Evolutionary conservation across 23 red algal species (phyloP).

Genomic region (Gracilaria gracilis): DNA sequence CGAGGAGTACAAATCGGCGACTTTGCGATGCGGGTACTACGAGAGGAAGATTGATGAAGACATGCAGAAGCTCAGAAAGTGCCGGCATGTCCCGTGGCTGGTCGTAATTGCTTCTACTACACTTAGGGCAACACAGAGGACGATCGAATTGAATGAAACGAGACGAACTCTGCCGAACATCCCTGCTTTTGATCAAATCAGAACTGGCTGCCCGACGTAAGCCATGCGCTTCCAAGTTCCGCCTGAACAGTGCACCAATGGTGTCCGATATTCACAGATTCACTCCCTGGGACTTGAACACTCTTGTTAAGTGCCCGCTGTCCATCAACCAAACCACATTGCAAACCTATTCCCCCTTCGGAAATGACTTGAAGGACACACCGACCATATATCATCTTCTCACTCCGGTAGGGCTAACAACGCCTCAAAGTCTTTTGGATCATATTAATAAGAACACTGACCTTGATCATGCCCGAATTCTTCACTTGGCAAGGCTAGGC

Average conservation of each 20-base stretch:
- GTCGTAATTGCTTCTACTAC: too few relatives aligned
- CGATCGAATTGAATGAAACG: too few relatives aligned
- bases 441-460: constrained; percentile 2
- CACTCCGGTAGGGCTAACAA: background rate
- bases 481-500: background rate
- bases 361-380: background rate
- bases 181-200: too few relatives aligned
- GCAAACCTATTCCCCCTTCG: background rate
- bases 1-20: too few relatives aligned
- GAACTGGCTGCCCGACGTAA: too few relatives aligned
- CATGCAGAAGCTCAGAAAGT: too few relatives aligned
- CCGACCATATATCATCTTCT: constrained; percentile 13
- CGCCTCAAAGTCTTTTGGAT: background rate
- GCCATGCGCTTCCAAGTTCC: background rate
- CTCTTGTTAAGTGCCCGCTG: background rate
- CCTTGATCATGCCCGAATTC: background rate
- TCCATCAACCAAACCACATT: constrained; percentile 4
- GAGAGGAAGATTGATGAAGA: too few relatives aligned
- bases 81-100: too few relatives aligned
- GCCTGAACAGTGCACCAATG: background rate
- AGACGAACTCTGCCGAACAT: too few relatives aligned
- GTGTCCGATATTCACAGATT: background rate
- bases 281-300: constrained; percentile 30
- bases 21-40: too few relatives aligned
- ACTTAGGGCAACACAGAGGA: too few relatives aligned